Base-by-base conservation (phyloP, 2,329 filamentous ascomycete genomes). In the Fusarium sp. region DNA sequence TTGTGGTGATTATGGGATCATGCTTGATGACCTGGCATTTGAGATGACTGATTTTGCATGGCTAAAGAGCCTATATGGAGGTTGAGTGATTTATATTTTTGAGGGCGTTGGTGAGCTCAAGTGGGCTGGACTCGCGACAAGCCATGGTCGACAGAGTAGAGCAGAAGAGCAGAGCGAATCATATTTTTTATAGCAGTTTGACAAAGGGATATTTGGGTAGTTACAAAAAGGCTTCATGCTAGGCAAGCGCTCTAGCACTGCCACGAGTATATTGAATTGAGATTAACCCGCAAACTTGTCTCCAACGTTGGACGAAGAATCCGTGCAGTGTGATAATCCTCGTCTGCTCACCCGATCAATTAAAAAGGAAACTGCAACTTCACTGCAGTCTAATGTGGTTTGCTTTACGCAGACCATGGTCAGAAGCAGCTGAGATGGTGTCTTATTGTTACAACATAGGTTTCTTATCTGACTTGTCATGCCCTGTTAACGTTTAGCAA, bases 21-120 rank as follows among this genome's bases (percentile, higher is more conserved):
- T 73, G 75, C 75, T 74, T 76, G 72, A 74, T 67, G 74, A 76
- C 68, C 63, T 72, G 66, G 71, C 74, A 76, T 76, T 74, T 73
- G 68, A 69, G 72, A 74, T 69, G 74, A 72, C 45, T 66, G 66
- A 72, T 64, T 72, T 68, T 74, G 68, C 74, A 72, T 76, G 68
- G 71, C 67, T 66, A 56, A 73, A 63, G 49, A 71, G 70, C 68
- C 69, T 67, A 70, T 62, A 69, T 63, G 72, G 69, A 71, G 69
- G 71, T 67, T 65, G 74, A 66, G 72, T 76, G 72, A 66, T 60
- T 66, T 66, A 68, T 69, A 65, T 59, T 53, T 55, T 70, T 46
- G 63, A 69, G 74, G 74, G 74, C 74, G 74, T 76, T 74, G 72
- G 60, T 59, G 74, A 76, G 74, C 74, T 74, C 72, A 76, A 76